These are phyloP conservation scores for Fusarium tricinctum DNA, from an alignment of 2,329 filamentous ascomycete genomes.

Conservation along the genomic window DNA sequence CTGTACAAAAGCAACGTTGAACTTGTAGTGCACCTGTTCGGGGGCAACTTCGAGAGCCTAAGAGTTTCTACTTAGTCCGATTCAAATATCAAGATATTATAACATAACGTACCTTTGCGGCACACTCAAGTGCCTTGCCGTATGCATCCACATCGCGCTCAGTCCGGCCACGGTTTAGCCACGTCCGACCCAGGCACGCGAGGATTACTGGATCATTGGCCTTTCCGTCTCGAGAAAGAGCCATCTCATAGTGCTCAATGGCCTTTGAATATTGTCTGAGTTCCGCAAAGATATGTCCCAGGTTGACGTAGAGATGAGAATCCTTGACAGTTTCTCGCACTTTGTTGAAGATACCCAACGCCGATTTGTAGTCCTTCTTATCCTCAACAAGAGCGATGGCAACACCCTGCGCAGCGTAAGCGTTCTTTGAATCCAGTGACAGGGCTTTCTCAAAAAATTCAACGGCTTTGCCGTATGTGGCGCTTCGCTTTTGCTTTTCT, in stretches of 20 bases:
- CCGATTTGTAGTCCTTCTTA: conserved; percentile 86
- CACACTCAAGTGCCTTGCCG: conserved; percentile 70
- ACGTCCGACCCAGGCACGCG: conserved; percentile 88
- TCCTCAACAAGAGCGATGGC: conserved; percentile 95
- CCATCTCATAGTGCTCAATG: conserved; percentile 94
- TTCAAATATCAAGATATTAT: background rate
- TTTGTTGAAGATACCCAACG: conserved; percentile 89
- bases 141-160: conserved; percentile 72
- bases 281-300: conserved; percentile 93
- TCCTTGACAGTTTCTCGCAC: conserved; percentile 92
- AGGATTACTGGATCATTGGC: conserved; percentile 81
- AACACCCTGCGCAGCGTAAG: conserved; percentile 95
- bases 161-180: conserved; percentile 81
- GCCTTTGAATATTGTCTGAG: conserved; percentile 90
- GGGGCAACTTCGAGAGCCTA: conserved; percentile 83
- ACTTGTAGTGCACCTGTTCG: conserved; percentile 91
- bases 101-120: conserved; percentile 68
- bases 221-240: conserved; percentile 82
- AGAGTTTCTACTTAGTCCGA: conserved; percentile 26
- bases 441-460: conserved; percentile 99
- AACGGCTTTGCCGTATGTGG: conserved; percentile 89
- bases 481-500: conserved; percentile 91
- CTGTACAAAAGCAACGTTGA: conserved; percentile 98
- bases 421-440: conserved; percentile 93
- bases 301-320: conserved; percentile 88